Evolutionary conservation across 257 asterid species (phyloP).

Genomic region (Capsicum pubescens): DNA sequence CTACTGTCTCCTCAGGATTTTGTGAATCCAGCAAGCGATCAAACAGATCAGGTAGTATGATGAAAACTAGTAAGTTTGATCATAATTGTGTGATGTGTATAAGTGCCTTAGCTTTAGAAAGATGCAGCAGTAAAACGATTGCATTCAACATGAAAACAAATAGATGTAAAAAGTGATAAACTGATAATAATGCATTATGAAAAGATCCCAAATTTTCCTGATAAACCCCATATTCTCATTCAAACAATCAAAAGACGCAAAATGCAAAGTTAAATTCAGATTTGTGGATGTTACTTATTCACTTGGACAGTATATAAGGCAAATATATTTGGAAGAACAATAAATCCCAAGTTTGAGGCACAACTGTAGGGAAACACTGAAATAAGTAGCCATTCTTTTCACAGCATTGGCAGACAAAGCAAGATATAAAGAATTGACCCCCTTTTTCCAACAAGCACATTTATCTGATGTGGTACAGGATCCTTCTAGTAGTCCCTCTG

Average conservation of each 20-base stretch:
- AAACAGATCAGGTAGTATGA: neutral
- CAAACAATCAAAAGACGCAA: neutral
- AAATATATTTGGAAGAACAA: neutral
- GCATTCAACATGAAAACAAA: neutral
- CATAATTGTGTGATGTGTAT: neutral
- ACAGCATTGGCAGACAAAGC: neutral
- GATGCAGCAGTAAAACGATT: slow-evolving; percentile 7
- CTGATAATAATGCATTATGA: neutral
- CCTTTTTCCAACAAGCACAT: neutral
- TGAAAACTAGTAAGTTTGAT: neutral
- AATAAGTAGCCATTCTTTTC: neutral
- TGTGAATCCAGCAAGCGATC: neutral
- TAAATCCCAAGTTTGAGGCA: neutral
- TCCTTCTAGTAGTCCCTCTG: neutral
- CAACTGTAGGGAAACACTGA: neutral
- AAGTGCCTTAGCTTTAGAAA: neutral
- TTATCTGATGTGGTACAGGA: neutral
- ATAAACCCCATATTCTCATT: neutral
- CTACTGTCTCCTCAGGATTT: neutral
- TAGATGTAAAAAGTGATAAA: neutral
- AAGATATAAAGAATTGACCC: neutral
- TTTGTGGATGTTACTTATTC: neutral
- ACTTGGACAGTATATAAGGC: neutral
- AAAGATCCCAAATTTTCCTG: neutral
- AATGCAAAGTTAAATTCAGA: neutral